phyloP scores from a whole-genome alignment of 306 rosid species.

The Lupinus albus region DNA sequence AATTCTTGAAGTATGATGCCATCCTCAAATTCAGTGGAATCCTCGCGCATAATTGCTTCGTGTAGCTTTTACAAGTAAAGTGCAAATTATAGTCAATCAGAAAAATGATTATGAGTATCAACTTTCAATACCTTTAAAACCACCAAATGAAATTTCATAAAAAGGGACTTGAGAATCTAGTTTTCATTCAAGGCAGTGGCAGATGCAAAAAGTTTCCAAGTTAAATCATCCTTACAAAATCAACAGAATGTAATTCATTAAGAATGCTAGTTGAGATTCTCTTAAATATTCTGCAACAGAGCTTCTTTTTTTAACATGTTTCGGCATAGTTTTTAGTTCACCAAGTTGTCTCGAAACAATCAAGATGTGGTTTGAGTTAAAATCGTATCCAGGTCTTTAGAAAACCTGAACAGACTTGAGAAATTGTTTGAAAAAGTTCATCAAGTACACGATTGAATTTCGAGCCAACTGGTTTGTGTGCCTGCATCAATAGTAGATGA shows the following conservation, averaged over 20 bases:
- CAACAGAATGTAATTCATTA: conserved; percentile 29
- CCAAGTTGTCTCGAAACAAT: conserved; percentile 79
- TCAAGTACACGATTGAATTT: conserved; percentile 62
- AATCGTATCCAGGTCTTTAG: conserved; percentile 67
- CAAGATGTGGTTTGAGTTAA: conserved; percentile 53
- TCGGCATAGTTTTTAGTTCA: conserved; percentile 47
- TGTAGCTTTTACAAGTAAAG: conserved; percentile 63
- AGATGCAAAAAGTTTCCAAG: conserved; percentile 16
- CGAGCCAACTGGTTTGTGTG: conserved; percentile 75
- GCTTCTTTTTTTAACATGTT: conserved; percentile 9
- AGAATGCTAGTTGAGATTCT: conserved; percentile 22
- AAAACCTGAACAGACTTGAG: conserved; percentile 65
- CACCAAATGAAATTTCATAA: conserved; percentile 2
- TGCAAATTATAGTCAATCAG: conserved; percentile 44
- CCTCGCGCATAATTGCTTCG: conserved; percentile 96
- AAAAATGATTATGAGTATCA: conserved; percentile 22
- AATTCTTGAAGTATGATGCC: conserved; percentile 77
- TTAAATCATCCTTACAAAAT: conserved; percentile 30
- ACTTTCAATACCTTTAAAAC: conserved; percentile 27
- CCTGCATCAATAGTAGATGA: conserved; percentile 63
- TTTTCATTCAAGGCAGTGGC: conserved; percentile 28
- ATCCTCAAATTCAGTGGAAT: conserved; percentile 75
- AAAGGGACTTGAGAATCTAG: background rate
- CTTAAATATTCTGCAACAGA: conserved; percentile 22
- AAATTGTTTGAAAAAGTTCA: conserved; percentile 56